A percentile compares a stretch with the other conserved stretches of the same genome.
Evolutionary conservation across 345 rosid genomes (phyloP).

Genomic region (Carallia pectinifolia): DNA sequence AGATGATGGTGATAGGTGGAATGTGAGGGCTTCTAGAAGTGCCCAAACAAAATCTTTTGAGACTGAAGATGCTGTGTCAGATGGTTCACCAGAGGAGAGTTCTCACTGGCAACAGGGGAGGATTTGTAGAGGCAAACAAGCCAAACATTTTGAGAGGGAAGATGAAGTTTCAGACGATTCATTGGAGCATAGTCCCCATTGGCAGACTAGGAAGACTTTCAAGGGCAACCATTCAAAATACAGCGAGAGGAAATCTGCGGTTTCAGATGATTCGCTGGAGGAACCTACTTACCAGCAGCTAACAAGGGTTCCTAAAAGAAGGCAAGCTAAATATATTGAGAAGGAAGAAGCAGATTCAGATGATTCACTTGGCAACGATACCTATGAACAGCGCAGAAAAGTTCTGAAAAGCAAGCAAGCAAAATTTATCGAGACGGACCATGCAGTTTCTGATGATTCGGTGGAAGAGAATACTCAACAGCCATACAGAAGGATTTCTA

Average conservation of each 20-base stretch:
- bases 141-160: slow-evolving; percentile 6
- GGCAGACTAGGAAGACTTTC: slow-evolving; percentile 4
- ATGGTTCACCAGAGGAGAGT: slow-evolving; percentile 35
- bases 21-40: slow-evolving; percentile 19
- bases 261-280: slow-evolving; percentile 29
- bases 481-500: slow-evolving; percentile 13
- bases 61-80: slow-evolving; percentile 15
- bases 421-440: slow-evolving; percentile 30
- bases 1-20: slow-evolving; percentile 18
- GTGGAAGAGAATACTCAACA: slow-evolving; percentile 23
- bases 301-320: slow-evolving; percentile 19
- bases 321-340: slow-evolving; percentile 24
- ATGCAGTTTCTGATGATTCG: slow-evolving; percentile 41
- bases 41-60: slow-evolving; percentile 15
- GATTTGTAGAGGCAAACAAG: slow-evolving; percentile 17
- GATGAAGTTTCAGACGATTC: slow-evolving; percentile 34
- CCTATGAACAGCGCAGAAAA: slow-evolving; percentile 29
- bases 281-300: slow-evolving; percentile 9
- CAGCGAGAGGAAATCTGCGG: slow-evolving; percentile 9
- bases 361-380: slow-evolving; percentile 41
- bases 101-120: not conserved
- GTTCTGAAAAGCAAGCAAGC: slow-evolving; percentile 27
- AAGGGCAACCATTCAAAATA: slow-evolving; percentile 19
- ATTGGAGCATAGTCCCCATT: slow-evolving; percentile 19
- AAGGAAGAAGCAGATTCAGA: slow-evolving; percentile 49